A percentile compares a stretch with the other conserved stretches of the same genome.
Evolutionary conservation across 805 yeast genomes (phyloP).

Genomic region (Yamadazyma nakazawae): DNA sequence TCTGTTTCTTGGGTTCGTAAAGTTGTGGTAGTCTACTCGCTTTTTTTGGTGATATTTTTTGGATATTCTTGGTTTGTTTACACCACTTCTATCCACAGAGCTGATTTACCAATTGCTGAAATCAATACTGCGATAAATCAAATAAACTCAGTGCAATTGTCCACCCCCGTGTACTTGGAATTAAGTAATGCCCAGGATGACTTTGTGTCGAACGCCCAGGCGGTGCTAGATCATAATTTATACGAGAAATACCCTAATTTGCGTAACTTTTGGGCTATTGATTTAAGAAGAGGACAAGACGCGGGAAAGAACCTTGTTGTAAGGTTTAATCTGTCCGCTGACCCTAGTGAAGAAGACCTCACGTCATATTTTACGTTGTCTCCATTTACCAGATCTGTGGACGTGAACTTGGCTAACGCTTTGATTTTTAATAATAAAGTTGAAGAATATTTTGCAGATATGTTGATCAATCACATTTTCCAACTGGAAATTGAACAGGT

Average conservation of each 20-base stretch:
- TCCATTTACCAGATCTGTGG: constrained; percentile 33
- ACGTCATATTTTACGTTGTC: constrained; percentile 25
- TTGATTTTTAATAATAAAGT: constrained; percentile 24
- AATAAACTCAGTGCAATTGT: constrained; percentile 18
- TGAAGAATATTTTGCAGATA: constrained; percentile 32
- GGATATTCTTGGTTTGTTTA: constrained; percentile 59
- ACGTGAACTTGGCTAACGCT: constrained; percentile 25
- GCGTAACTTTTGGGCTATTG: constrained; percentile 27
- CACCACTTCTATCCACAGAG: constrained; percentile 63
- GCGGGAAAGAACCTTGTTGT: neutral
- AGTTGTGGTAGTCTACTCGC: constrained; percentile 12
- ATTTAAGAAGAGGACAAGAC: constrained; percentile 5
- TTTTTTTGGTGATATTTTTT: constrained; percentile 19
- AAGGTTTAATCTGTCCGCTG: constrained; percentile 2
- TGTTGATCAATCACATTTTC: constrained; percentile 40
- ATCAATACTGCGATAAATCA: constrained; percentile 1
- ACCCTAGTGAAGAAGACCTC: constrained; percentile 2
- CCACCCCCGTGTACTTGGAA: constrained; percentile 45
- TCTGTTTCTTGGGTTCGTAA: constrained; percentile 9
- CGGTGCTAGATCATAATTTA: constrained; percentile 28
- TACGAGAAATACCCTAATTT: constrained; percentile 20
- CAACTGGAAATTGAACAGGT: constrained; percentile 34
- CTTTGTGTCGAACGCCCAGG: constrained; percentile 34
- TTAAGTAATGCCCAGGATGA: constrained; percentile 27
- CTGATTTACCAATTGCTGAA: constrained; percentile 50